Evolutionary conservation across 2,329 filamentous ascomycete species (phyloP).

Genomic region (Sphaerulina vaccinii): DNA sequence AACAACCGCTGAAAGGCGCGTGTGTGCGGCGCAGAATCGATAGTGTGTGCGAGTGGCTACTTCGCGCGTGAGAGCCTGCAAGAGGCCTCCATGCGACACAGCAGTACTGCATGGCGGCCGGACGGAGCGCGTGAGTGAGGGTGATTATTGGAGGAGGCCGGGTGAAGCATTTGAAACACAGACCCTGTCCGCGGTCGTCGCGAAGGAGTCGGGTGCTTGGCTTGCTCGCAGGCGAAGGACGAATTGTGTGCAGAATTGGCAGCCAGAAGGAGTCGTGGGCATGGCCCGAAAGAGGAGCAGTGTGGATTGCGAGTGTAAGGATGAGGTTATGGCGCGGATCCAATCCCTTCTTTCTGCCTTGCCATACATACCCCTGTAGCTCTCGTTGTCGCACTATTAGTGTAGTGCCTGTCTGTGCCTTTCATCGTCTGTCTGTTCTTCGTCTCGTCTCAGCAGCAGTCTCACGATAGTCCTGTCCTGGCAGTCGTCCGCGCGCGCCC

Average conservation of each 20-base stretch:
- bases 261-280: neutral
- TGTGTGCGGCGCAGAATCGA: neutral
- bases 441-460: neutral
- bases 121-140: neutral
- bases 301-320: neutral
- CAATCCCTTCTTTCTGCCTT: neutral
- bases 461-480: neutral
- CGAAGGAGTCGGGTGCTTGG: neutral
- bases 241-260: neutral
- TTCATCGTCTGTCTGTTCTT: neutral
- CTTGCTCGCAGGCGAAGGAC: neutral
- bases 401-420: too few relatives aligned
- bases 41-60: neutral
- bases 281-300: neutral
- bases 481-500: conserved; percentile 1
- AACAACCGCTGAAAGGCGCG: neutral
- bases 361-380: too few relatives aligned
- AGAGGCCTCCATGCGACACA: neutral
- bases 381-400: neutral
- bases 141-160: conserved; percentile 6
- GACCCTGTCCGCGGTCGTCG: neutral
- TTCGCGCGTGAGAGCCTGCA: neutral
- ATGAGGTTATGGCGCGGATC: neutral
- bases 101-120: conserved; percentile 4
- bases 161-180: conserved; percentile 1